Evolutionary conservation across 371 early-diverging fungal species (phyloP), one percentile per base, ranked within the genome.

Genomic region (Mortierella sp.): DNA sequence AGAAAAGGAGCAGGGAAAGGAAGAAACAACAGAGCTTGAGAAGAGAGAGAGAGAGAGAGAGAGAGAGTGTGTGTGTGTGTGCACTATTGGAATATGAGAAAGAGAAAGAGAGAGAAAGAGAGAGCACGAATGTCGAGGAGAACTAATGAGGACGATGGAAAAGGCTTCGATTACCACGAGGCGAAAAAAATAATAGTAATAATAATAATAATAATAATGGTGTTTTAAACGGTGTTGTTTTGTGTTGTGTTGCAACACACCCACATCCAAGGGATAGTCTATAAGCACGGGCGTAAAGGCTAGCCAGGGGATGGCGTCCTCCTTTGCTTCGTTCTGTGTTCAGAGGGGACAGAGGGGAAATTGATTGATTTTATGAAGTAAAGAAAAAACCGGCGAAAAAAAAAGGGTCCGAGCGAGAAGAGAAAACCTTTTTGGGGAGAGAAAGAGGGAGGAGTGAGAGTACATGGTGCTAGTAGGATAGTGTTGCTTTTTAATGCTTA

Each of bases 341-440:
- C n/a, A n/a, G n/a, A n/a, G n/a, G n/a, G n/a, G 60, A 60, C n/a
- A 39, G 22, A 60, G 32, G 22, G 35, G 14, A 40, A 40, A 11
- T 40, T 9, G 43, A 2, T 40, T 40, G 43, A 40, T 11, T 14
- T 40, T 11, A 11, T 40, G 43, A 9, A 40, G 14, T 9, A 9
- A 9, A 40, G 14, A 9, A 9, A 40, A 10, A 9, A 28, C 3
- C 2, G 28, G 6, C 1, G 20, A 35, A 60, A 35, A 43, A 63
- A 63, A 62, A 62, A 62, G 45, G 62, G 43, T 43, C 62, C 43
- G 62, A 62, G 62, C 62, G 43, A 62, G 10, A 30, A 30, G 4
- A 4, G 4, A 4, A 26, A 58, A 28, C 1, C 59, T 30, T 30
- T 58, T n/a, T 30, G 1, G 4, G 4, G 30, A 30, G 4, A 30